Evolutionary conservation across 2,329 filamentous ascomycete species (phyloP).

Genomic region (Aspergillus eucalypticola): DNA sequence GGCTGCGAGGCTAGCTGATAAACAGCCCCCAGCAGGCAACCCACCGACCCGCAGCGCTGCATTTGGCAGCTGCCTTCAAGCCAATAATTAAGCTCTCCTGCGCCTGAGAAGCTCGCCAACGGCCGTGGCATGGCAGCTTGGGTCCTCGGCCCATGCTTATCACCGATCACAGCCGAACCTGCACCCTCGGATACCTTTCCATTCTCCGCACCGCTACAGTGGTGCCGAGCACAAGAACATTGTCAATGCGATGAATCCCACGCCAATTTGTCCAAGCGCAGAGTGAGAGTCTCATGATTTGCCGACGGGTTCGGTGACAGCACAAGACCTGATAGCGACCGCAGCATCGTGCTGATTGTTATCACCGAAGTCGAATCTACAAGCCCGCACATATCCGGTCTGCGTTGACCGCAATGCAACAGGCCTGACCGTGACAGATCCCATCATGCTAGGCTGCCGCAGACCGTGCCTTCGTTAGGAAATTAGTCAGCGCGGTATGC

Average conservation of each 20-base stretch:
- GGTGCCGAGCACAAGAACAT: conserved; percentile 49
- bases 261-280: conserved; percentile 63
- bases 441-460: too few relatives aligned
- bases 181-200: conserved; percentile 21
- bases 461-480: too few relatives aligned
- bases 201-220: conserved; percentile 21
- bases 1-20: neutral
- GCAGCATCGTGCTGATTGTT: conserved; percentile 50
- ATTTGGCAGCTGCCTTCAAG: neutral
- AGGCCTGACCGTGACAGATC: too few relatives aligned
- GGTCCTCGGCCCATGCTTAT: neutral
- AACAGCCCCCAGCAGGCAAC: neutral
- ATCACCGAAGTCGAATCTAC: conserved; percentile 63
- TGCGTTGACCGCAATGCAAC: conserved; percentile 56
- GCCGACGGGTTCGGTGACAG: conserved; percentile 58
- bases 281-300: conserved; percentile 61
- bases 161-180: conserved; percentile 14
- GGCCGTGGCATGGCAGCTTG: neutral
- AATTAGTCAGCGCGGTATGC: too few relatives aligned
- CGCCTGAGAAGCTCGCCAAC: neutral
- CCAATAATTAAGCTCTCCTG: neutral
- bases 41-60: neutral
- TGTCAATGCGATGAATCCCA: conserved; percentile 48
- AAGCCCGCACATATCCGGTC: conserved; percentile 67
- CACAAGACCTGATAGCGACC: conserved; percentile 54